phyloP scores from a whole-genome alignment of 192 early-diverging fungal genomes.

The Backusella psychrophila region DNA sequence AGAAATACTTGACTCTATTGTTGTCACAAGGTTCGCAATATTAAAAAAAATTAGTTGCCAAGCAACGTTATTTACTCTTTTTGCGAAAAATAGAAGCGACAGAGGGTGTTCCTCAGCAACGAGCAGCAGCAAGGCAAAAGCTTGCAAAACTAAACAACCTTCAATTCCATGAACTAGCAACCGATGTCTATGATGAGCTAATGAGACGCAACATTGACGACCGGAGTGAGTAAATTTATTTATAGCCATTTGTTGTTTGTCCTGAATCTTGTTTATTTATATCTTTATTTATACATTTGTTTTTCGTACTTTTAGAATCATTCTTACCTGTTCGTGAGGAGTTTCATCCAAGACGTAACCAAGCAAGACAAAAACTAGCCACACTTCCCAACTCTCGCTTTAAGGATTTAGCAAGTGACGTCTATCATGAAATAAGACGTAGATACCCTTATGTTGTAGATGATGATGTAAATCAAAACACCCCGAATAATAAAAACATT shows the following conservation, averaged over 20 bases:
- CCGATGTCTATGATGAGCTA: conserved; percentile 96
- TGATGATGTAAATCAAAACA: conserved; percentile 8
- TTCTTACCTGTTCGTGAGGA: conserved; percentile 82
- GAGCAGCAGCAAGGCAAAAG: conserved; percentile 67
- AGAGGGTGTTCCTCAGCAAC: conserved; percentile 30
- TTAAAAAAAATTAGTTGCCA: neutral
- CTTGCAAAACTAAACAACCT: conserved; percentile 70
- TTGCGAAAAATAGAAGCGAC: conserved; percentile 26
- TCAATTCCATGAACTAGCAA: conserved; percentile 94
- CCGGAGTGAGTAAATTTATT: conserved; percentile 49
- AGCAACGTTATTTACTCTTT: conserved; percentile 4
- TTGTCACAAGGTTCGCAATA: conserved; percentile 31
- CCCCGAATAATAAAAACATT: neutral
- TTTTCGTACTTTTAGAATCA: conserved; percentile 51
- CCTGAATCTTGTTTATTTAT: conserved; percentile 8
- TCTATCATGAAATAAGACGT: conserved; percentile 71
- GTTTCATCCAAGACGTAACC: conserved; percentile 95
- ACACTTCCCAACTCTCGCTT: conserved; percentile 84
- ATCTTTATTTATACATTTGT: neutral
- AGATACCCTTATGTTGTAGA: conserved; percentile 49
- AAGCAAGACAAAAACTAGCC: conserved; percentile 95
- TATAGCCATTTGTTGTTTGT: neutral
- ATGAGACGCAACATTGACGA: conserved; percentile 57
- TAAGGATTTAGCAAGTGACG: conserved; percentile 90
- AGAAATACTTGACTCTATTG: conserved; percentile 21